These are phyloP conservation scores for Boehmeria nivea DNA, from an alignment of 306 rosid genomes.

Conservation along the genomic window DNA sequence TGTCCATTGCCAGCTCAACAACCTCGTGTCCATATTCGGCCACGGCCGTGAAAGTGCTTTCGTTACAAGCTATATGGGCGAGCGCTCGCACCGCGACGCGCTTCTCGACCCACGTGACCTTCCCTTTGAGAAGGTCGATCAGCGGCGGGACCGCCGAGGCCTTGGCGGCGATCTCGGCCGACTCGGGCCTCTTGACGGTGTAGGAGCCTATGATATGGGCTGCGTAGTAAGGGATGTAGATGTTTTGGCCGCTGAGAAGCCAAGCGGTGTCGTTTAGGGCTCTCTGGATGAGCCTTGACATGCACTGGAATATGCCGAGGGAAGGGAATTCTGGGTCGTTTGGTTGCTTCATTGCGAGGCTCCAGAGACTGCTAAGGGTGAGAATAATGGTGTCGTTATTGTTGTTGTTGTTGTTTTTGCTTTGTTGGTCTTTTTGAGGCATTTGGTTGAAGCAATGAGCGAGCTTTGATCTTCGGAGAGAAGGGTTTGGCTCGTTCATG, in stretches of 20 bases:
- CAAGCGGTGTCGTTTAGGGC: slow-evolving; percentile 39
- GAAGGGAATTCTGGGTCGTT: slow-evolving; percentile 57
- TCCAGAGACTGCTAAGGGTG: slow-evolving; percentile 50
- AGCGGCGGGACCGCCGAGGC: slow-evolving; percentile 47
- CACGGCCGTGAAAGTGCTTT: slow-evolving; percentile 36
- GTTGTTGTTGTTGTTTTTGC: too few relatives aligned
- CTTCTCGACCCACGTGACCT: slow-evolving; percentile 66
- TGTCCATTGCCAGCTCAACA: slow-evolving; percentile 36
- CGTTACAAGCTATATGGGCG: slow-evolving; percentile 54
- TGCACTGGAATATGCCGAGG: slow-evolving; percentile 56
- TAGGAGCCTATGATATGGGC: slow-evolving; percentile 70
- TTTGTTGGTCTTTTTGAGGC: slow-evolving; percentile 40
- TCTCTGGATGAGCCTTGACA: slow-evolving; percentile 51
- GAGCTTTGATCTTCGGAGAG: slow-evolving; percentile 32
- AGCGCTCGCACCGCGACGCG: slow-evolving; percentile 67
- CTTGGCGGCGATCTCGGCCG: slow-evolving; percentile 41
- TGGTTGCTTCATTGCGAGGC: slow-evolving; percentile 49
- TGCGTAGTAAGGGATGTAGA: slow-evolving; percentile 65
- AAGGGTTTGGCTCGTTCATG: slow-evolving; percentile 44
- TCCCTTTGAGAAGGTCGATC: slow-evolving; percentile 51
- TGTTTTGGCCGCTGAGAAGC: slow-evolving; percentile 48
- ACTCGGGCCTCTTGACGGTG: slow-evolving; percentile 42
- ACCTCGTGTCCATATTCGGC: slow-evolving; percentile 36
- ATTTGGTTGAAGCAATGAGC: slow-evolving; percentile 40
- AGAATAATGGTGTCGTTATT: too few relatives aligned